Base-by-base conservation (phyloP, 805 yeast genomes). In the Candida methanosorbosa region DNA sequence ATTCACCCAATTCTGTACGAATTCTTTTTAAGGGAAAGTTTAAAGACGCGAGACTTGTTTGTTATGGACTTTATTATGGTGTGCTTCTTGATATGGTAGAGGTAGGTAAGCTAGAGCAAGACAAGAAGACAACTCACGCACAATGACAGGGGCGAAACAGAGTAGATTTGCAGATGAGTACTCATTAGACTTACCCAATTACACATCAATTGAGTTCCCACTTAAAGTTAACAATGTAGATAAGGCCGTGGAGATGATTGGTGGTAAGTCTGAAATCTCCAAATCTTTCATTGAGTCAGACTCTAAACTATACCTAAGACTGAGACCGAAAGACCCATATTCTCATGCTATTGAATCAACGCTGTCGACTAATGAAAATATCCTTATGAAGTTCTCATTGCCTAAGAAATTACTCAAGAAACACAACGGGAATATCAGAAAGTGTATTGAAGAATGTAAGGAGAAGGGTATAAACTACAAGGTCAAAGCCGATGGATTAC, bases 181-280 rank as follows among this genome's bases (percentile, higher is more conserved):
- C 49, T 69, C 81, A 9, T 56, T 84, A 49, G 92, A 83, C 44
- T 66, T 83, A 1, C 92, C 94, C 8, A 76, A 78, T 45, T 75
- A 76, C 18, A 67, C 82, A 4, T 72, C 88, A 3, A 70, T 88
- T 14, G 97, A 88, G 49, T 67, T 81, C 39, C 97, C 97, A 0
- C 57, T 86, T 21, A 65, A 68, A 14, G 88, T 88, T 7, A 65
- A 67, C 26, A 68, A 87, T 50, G 16, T 72, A 0, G 69, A 66
- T 15, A 68, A 65, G 32, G 95, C 95, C 0, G 55, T 87, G 9
- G 54, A 57, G 5, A 72, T 81, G 75, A 70, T 82, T 35, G 92
- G 92, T 7, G 92, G 90, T 1, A 56, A 54, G 19, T 56, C 59
- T 9, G 56, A 57, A 34, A 59, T 75, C 15, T 43, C 62, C 8